Base-by-base conservation (phyloP, 1,139 yeast species). In the Scheffersomyces illinoinensis region DNA sequence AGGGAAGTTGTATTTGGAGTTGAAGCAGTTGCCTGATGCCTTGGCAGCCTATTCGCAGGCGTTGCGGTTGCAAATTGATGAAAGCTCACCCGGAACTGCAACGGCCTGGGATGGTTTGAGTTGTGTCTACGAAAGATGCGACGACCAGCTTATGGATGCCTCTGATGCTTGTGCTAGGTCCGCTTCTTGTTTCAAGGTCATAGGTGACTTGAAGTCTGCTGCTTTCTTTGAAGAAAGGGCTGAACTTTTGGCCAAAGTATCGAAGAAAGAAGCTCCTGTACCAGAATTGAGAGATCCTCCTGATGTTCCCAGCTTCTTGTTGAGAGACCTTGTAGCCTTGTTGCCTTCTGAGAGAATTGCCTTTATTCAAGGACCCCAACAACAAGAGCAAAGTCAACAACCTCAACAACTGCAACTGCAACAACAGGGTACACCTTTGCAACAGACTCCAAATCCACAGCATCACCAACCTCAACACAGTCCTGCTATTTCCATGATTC, bases 21-120 rank as follows among this genome's bases (percentile, higher is more conserved):
- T 86, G 65, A 83, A 84, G 56, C 91, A 87, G 69, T 71, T 87
- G 33, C 84, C 87, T 4, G 91, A 87, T 66, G 87, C 91, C 0
- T 73, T 87, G 56, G 87, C 89, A 6, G 91, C 91, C 2, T 88
- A 85, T 68, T 83, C 89, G 1, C 90, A 87, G 68, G 90, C 90
- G 1, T 78, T 86, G 48, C 73, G 86, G 54, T 70, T 85, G 26
- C 84, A 82, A 64, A 76, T 77, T 57, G 86, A 84, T 54, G 85
- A 82, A 55, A 78, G 77, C 17, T 75, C 82, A 2, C 76, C 82
- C 5, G 84, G 85, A 1, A 78, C 83, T 5, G 89, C 88, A 2
- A 76, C 86, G 10, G 88, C 89, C 0, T 86, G 90, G 90, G 88
- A 85, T 66, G 90, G 90, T 0, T 71, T 86, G 53, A 77, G 85